Evolutionary conservation across 2,329 filamentous ascomycete genomes (phyloP).

Genomic region (Aspergillus niger): DNA sequence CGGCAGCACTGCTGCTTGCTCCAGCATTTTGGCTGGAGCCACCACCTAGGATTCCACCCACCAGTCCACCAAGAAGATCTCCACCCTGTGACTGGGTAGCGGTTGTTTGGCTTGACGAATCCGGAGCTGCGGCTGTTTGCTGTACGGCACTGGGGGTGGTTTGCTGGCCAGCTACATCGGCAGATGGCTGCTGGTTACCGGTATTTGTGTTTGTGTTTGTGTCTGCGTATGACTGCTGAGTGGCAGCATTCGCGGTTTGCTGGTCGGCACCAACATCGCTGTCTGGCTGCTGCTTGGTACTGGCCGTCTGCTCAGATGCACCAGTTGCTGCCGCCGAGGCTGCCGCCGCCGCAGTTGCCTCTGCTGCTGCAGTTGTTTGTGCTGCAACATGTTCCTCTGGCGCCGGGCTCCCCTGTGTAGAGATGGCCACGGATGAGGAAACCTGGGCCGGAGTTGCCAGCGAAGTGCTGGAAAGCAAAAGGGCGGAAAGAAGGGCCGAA

Average conservation of each 20-base stretch:
- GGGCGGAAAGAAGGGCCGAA: constrained; percentile 21
- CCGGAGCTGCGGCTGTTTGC: constrained; percentile 10
- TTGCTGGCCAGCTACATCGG: constrained; percentile 3
- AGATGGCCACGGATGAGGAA: constrained; percentile 18
- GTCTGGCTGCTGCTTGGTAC: constrained; percentile 11
- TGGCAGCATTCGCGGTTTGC: background rate
- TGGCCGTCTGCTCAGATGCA: constrained; percentile 5
- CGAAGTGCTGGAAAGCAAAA: constrained; percentile 27
- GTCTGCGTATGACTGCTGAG: constrained; percentile 9
- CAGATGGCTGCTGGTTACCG: constrained; percentile 5
- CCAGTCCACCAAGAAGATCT: constrained; percentile 5
- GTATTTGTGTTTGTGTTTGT: background rate
- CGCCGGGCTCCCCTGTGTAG: constrained; percentile 14
- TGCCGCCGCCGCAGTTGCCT: constrained; percentile 14
- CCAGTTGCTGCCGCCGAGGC: constrained; percentile 6
- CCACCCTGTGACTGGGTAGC: constrained; percentile 1
- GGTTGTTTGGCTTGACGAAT: constrained; percentile 2
- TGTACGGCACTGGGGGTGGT: background rate
- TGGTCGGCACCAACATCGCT: constrained; percentile 5
- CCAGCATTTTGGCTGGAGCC: background rate
- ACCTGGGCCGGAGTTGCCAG: constrained; percentile 24
- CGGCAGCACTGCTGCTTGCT: constrained; percentile 1
- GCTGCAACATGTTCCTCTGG: constrained; percentile 18
- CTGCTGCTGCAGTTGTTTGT: constrained; percentile 11
- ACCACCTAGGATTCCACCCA: constrained; percentile 9